These are phyloP conservation scores for Cryptococcus sp. DNA, from an alignment of 1,284 basidiomycete genomes.

Conservation along the genomic window DNA sequence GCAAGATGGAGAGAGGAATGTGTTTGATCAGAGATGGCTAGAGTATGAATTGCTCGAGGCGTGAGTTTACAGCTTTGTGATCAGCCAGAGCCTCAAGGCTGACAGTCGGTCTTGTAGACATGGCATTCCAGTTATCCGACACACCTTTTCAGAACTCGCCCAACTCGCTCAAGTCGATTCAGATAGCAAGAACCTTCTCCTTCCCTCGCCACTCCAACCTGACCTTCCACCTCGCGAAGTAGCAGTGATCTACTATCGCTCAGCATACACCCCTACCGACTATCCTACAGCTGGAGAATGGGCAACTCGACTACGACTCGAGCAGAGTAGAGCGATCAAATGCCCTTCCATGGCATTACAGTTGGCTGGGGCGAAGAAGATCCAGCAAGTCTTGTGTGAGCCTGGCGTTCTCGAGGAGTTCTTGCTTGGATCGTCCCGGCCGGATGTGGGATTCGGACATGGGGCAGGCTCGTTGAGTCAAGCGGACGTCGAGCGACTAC, in stretches of 20 bases:
- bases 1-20: conserved; percentile 87
- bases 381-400: conserved; percentile 84
- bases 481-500: conserved; percentile 59
- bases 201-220: conserved; percentile 53
- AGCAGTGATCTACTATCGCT: conserved; percentile 81
- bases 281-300: conserved; percentile 69
- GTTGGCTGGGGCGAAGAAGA: conserved; percentile 92
- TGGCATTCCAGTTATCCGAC: conserved; percentile 69
- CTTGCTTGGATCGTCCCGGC: conserved; percentile 52
- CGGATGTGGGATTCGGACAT: conserved; percentile 48
- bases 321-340: conserved; percentile 82
- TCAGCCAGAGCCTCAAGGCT: not conserved
- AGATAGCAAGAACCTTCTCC: conserved; percentile 54
- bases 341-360: conserved; percentile 90
- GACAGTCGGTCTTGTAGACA: conserved; percentile 57
- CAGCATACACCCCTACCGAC: conserved; percentile 85
- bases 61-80: conserved; percentile 53
- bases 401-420: conserved; percentile 75
- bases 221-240: conserved; percentile 61
- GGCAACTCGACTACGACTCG: conserved; percentile 71
- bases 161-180: conserved; percentile 59
- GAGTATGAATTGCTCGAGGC: conserved; percentile 81
- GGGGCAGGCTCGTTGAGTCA: conserved; percentile 54
- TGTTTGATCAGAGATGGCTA: conserved; percentile 89
- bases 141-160: conserved; percentile 71